Conservation (phyloP, 352 stramenopile genomes). For the Phytophthora melonis region DNA sequence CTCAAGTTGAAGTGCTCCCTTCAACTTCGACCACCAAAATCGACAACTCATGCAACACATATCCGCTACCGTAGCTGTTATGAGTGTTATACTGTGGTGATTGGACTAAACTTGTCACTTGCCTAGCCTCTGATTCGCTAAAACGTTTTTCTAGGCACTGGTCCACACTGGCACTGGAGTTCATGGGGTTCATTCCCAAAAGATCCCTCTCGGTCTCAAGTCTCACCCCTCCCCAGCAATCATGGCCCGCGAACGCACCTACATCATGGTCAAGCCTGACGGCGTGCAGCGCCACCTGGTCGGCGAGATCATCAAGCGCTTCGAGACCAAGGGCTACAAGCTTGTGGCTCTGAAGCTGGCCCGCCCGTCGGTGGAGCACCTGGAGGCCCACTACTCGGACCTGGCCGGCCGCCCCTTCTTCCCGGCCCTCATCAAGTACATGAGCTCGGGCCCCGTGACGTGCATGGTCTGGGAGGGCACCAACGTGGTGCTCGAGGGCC, state of each 20-base stretch:
- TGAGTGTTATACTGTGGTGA: neutral
- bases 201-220: constrained; percentile 36
- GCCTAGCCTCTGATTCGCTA: constrained; percentile 8
- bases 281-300: constrained; percentile 95
- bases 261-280: constrained; percentile 96
- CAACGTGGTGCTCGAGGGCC: constrained; percentile 94
- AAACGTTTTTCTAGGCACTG: constrained; percentile 13
- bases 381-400: constrained; percentile 95
- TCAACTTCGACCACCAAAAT: constrained; percentile 5
- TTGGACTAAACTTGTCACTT: constrained; percentile 1
- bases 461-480: constrained; percentile 96
- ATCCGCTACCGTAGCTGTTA: no score
- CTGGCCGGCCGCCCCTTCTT: constrained; percentile 94
- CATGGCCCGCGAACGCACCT: constrained; percentile 95
- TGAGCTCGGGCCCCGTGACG: constrained; percentile 95
- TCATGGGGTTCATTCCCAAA: constrained; percentile 29
- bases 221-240: constrained; percentile 20
- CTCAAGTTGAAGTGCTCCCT: constrained; percentile 12
- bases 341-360: constrained; percentile 95
- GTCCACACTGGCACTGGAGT: constrained; percentile 16
- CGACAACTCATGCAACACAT: neutral
- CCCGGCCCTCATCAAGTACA: constrained; percentile 90
- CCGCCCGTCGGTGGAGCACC: constrained; percentile 91
- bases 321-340: constrained; percentile 98
- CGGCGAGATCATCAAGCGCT: constrained; percentile 95